phyloP scores from a whole-genome alignment of 192 early-diverging fungal genomes.

The Backusella psychrophila region DNA sequence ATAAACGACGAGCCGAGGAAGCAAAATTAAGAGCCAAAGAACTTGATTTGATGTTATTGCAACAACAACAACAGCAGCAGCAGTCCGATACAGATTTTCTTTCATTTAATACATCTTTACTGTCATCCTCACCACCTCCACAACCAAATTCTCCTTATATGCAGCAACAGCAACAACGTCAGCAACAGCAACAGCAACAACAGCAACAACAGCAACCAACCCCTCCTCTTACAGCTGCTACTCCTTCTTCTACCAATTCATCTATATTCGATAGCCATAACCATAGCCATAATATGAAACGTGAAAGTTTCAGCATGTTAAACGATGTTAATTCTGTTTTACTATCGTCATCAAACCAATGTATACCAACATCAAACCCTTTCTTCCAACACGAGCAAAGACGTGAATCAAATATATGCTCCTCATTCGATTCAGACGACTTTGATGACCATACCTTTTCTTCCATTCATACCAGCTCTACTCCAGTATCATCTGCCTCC shows the following conservation, averaged over 20 bases:
- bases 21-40: constrained; percentile 42
- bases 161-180: neutral
- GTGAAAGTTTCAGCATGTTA: neutral
- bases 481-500: neutral
- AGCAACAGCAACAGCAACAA: neutral
- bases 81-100: neutral
- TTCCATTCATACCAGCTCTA: neutral
- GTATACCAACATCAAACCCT: neutral
- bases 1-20: constrained; percentile 53
- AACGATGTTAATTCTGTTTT: neutral
- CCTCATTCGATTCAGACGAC: constrained; percentile 24
- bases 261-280: neutral
- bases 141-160: neutral
- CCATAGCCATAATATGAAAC: neutral
- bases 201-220: constrained; percentile 8
- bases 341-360: neutral
- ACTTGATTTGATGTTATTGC: neutral
- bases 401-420: constrained; percentile 9
- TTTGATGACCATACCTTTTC: constrained; percentile 12
- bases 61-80: neutral
- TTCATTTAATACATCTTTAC: constrained; percentile 1
- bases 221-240: constrained; percentile 7
- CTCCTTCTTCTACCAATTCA: constrained; percentile 8
- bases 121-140: neutral
- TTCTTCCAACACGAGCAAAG: constrained; percentile 6